A percentile compares a stretch with the other conserved stretches of the same genome.
These are phyloP conservation scores for Clitopilus hobsonii DNA, from an alignment of 768 basidiomycete genomes.

Conservation along the genomic window DNA sequence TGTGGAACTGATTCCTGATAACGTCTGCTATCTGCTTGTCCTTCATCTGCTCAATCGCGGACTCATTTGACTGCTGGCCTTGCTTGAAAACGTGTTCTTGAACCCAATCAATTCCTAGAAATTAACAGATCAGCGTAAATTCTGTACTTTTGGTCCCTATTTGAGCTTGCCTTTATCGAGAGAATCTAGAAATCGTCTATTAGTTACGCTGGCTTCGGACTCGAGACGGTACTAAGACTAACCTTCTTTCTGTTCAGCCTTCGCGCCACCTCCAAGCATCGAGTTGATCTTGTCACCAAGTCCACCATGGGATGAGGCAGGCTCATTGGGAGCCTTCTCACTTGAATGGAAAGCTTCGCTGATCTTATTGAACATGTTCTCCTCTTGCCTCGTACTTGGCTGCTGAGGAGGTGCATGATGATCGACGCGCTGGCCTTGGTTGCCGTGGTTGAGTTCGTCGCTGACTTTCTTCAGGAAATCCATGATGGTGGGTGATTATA, in stretches of 20 bases:
- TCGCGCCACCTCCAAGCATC: slow-evolving; percentile 13
- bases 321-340: slow-evolving; percentile 10
- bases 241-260: slow-evolving; percentile 17
- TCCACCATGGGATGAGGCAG: too few relatives aligned
- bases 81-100: slow-evolving; percentile 35
- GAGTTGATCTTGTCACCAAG: slow-evolving; percentile 15
- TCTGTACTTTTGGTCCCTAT: not conserved
- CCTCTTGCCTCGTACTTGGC: not conserved
- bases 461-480: slow-evolving; percentile 14
- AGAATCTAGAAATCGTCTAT: not conserved
- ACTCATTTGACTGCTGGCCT: slow-evolving; percentile 33
- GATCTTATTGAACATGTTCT: slow-evolving; percentile 6
- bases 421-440: not conserved
- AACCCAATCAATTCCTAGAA: slow-evolving; percentile 33
- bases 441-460: slow-evolving; percentile 1
- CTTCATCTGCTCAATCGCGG: slow-evolving; percentile 33
- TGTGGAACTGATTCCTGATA: slow-evolving; percentile 25
- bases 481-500: slow-evolving; percentile 3
- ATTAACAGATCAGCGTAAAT: not conserved
- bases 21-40: slow-evolving; percentile 32
- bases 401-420: not conserved
- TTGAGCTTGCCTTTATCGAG: slow-evolving; percentile 25
- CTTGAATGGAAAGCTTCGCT: not conserved
- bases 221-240: not conserved
- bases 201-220: not conserved